Percentiles rank a stretch among this genome's conserved stretches.
phyloP scores from a whole-genome alignment of 306 rosid genomes.

The Lupinus albus region DNA sequence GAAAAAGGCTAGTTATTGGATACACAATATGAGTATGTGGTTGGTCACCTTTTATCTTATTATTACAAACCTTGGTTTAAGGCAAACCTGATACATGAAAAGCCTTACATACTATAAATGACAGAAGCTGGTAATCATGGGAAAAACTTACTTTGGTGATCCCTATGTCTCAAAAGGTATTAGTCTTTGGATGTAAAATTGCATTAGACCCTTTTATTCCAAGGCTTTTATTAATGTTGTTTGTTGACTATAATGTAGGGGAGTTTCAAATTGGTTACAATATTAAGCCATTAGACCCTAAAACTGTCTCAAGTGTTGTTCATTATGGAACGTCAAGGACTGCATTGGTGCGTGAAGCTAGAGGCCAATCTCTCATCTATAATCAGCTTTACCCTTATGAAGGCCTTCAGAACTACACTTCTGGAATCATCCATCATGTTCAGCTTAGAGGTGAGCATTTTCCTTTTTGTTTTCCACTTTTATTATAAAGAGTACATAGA shows the following conservation, averaged over 20 bases:
- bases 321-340: constrained; percentile 52
- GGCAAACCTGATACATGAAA: no score
- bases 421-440: constrained; percentile 91
- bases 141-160: no score
- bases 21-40: no score
- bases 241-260: constrained; percentile 49
- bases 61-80: no score
- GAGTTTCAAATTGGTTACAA: constrained; percentile 74
- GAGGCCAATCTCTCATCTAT: constrained; percentile 71
- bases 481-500: not conserved
- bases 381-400: constrained; percentile 77
- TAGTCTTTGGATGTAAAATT: no score
- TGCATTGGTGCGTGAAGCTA: constrained; percentile 54
- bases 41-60: no score
- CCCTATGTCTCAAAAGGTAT: no score
- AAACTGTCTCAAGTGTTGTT: constrained; percentile 62
- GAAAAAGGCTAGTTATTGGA: no score
- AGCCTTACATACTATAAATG: no score
- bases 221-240: constrained; percentile 7
- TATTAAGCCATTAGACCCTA: constrained; percentile 70
- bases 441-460: constrained; percentile 62
- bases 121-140: no score
- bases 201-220: constrained; percentile 6
- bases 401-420: constrained; percentile 83
- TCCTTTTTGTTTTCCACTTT: constrained; percentile 12